phyloP scores from a whole-genome alignment of 73 alveolate genomes.

The Uronychia setigera region DNA sequence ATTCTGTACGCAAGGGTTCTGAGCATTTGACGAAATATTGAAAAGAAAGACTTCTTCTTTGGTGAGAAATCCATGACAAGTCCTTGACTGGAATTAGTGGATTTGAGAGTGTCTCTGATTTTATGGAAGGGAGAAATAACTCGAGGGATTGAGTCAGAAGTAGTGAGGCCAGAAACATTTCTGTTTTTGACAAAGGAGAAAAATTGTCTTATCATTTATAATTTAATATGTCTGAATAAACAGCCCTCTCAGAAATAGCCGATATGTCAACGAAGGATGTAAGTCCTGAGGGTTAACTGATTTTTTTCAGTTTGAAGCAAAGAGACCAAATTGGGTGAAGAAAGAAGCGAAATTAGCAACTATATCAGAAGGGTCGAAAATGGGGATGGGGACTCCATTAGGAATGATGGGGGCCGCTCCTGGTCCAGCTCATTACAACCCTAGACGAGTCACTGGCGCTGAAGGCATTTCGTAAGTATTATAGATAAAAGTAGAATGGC shows the following conservation, averaged over 20 bases:
- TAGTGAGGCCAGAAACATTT: background rate
- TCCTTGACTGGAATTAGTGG: background rate
- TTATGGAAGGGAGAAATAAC: background rate
- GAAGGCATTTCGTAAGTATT: background rate
- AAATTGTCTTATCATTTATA: background rate
- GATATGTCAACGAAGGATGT: background rate
- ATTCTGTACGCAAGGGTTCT: background rate
- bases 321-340: background rate
- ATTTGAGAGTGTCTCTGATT: background rate
- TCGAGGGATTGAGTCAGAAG: background rate
- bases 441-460: background rate
- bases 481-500: background rate
- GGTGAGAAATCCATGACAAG: background rate
- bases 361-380: background rate
- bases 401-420: background rate
- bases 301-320: background rate
- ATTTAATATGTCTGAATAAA: background rate
- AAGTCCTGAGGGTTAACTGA: background rate
- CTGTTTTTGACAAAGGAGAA: background rate
- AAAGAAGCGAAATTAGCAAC: background rate
- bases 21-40: background rate
- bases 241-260: background rate
- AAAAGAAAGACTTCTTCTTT: background rate
- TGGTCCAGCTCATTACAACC: background rate
- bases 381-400: background rate